phyloP scores from a whole-genome alignment of 306 rosid genomes.

The Chamaecrista fasciculata region DNA sequence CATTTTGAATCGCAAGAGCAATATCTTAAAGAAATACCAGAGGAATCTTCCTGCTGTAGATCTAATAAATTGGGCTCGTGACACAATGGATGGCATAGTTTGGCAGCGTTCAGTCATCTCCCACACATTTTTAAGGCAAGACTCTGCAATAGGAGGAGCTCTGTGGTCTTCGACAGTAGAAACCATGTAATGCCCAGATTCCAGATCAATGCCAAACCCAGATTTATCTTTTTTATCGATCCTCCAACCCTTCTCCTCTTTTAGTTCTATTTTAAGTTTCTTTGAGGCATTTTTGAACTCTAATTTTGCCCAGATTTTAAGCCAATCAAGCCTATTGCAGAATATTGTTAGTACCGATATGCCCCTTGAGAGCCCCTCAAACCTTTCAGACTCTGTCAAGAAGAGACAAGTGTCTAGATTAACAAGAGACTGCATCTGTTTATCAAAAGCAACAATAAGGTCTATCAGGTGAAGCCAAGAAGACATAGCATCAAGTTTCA shows the following conservation, averaged over 20 bases:
- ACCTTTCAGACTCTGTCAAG: conserved; percentile 43
- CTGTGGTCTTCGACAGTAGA: conserved; percentile 52
- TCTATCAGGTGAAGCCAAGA: conserved; percentile 75
- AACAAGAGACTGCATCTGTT: conserved; percentile 57
- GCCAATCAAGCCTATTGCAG: conserved; percentile 62
- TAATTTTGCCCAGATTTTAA: conserved; percentile 75
- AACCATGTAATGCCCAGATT: conserved; percentile 32
- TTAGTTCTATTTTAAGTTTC: conserved; percentile 53
- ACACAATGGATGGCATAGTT: conserved; percentile 52
- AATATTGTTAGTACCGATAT: conserved; percentile 57
- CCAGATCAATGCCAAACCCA: conserved; percentile 31
- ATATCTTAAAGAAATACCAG: conserved; percentile 65
- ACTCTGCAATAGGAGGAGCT: conserved; percentile 61
- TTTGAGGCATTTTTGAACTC: conserved; percentile 69
- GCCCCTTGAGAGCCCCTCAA: conserved; percentile 45
- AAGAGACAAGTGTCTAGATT: conserved; percentile 45
- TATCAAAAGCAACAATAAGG: conserved; percentile 54
- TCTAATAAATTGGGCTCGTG: conserved; percentile 49
- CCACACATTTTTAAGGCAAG: conserved; percentile 57
- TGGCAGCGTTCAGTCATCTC: conserved; percentile 60
- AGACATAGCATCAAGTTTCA: conserved; percentile 46
- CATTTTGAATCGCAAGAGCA: conserved; percentile 52
- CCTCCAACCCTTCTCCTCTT: conserved; percentile 59
- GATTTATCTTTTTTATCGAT: conserved; percentile 30
- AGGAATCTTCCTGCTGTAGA: conserved; percentile 63